Base-by-base conservation (phyloP, 306 rosid species). In the Quercus robur region DNA sequence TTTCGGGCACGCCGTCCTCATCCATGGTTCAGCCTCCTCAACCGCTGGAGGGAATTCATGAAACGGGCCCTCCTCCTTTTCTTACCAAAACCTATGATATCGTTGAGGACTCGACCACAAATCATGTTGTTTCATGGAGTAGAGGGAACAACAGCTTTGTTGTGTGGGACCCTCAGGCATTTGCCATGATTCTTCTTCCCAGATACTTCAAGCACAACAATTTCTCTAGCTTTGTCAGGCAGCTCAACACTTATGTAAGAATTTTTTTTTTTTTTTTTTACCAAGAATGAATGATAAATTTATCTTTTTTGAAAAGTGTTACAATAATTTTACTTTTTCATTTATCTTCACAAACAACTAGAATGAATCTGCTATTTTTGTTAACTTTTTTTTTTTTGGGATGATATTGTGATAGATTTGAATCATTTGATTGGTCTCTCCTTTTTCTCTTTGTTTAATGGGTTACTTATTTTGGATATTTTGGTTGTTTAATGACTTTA, bases 221-320 rank as follows among this genome's bases (percentile, higher is more conserved):
- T 77, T 95, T 95, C 90, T 93, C 98, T 3, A 95, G 98, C 88
- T 95, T 95, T 78, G 97, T 93, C 69, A 81, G 99, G 76, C 99
- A 95, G 86, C 96, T 95, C 51, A 95, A 95, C 75, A 93, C 97
- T 66, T 95, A 95, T 88, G 99, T 95, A 56, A 84, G 97, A 81
- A 23, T 35, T 19, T 19, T 5, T 21, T 28, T 35, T 46, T 26
- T 19, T 5, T 21, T 28, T 35, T 46, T 20, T 44, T 66, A 26
- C 70, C 17, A 21, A 21, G 30, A 59, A 26, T 11, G 54, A 12
- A 59, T 59, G 30, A 21, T 5, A 12, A 23, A 25, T 1, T 3
- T 23, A 3, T 25, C 14, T 23, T 69, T 71, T 75, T 51, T 21
- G 71, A 26, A 62, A 38, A 64, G 19, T 70, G 51, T 31, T 44